Base-by-base conservation (phyloP, 805 yeast genomes). In the Saccharomycopsis capsularis region DNA sequence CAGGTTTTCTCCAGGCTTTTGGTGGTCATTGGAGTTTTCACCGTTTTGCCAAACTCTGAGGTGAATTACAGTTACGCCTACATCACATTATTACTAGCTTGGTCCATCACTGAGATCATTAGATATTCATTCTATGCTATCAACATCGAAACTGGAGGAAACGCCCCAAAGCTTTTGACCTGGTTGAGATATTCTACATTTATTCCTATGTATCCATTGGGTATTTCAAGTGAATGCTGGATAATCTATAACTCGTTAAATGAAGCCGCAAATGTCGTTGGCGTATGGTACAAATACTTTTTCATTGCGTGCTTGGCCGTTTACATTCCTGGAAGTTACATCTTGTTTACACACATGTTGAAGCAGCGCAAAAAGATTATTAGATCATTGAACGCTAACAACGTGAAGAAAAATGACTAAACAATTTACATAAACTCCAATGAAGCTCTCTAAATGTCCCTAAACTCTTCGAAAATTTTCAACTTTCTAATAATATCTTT, bases 21-120 rank as follows among this genome's bases (percentile, higher is more conserved):
- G 56, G 74, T 93, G 36, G 95, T 87, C 4, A 71, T 84, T 69
- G 97, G 97, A 3, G 76, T 91, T 45, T 79, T 88, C 65, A 78
- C 78, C 46, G 63, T 73, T n/a, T 70, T 89, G 55, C 96, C 98
- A 6, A 60, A 75, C 18, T 75, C 86, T 0, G 84, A 83, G 18
- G 88, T 88, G 25, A 72, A 75, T 56, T 46, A 57, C 56, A 73
- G 71, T 55, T 70, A 79, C 76, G 71, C 76, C 15, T 90, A 83
- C 64, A 65, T 81, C 49, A 70, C 91, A 1, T 74, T 91, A 63
- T 71, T 81, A 42, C 57, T 79, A 40, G 89, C 96, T 11, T 93
- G 99, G 99, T 79, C 93, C n/a, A 59, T 86, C 46, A 87, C 98
- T n/a, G 99, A 93, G 66, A 74, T 87, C 40, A 82, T 90, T 50